phyloP scores from a whole-genome alignment of 306 rosid genomes.

The Dryas alaskensis region DNA sequence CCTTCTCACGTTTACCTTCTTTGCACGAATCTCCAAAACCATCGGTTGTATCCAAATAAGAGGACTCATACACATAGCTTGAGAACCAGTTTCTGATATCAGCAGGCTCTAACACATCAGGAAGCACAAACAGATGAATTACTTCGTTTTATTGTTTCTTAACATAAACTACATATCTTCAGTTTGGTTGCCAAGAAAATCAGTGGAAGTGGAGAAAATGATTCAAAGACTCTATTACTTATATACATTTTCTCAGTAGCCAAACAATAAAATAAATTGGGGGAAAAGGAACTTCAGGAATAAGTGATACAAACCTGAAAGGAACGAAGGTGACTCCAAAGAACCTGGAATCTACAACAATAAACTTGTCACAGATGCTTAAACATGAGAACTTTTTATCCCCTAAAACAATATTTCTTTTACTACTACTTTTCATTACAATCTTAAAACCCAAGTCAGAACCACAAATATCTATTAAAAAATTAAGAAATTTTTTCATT shows the following conservation, averaged over 20 bases:
- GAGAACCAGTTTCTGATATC: constrained; percentile 74
- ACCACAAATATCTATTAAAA: not conserved
- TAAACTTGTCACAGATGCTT: constrained; percentile 1
- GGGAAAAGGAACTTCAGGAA: constrained; percentile 15
- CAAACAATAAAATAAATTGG: not conserved
- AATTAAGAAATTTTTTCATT: not conserved
- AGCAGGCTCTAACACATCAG: constrained; percentile 51
- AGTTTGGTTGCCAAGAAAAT: not conserved
- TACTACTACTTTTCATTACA: not conserved
- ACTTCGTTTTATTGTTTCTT: not conserved
- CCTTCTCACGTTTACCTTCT: constrained; percentile 28
- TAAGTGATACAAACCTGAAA: constrained; percentile 55
- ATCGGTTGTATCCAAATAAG: constrained; percentile 29
- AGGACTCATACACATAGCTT: constrained; percentile 73
- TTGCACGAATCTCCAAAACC: constrained; percentile 26
- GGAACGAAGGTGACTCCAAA: constrained; percentile 36
- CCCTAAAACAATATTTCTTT: not conserved
- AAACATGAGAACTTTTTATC: not conserved
- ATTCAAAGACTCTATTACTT: not conserved
- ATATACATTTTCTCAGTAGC: not conserved
- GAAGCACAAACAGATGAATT: not conserved
- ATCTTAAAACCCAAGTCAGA: constrained; percentile 5
- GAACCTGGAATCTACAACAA: constrained; percentile 41
- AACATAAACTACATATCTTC: not conserved
- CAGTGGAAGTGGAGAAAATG: not conserved